phyloP scores from a whole-genome alignment of 768 basidiomycete species.

The Porpolomopsis calyptriformis region DNA sequence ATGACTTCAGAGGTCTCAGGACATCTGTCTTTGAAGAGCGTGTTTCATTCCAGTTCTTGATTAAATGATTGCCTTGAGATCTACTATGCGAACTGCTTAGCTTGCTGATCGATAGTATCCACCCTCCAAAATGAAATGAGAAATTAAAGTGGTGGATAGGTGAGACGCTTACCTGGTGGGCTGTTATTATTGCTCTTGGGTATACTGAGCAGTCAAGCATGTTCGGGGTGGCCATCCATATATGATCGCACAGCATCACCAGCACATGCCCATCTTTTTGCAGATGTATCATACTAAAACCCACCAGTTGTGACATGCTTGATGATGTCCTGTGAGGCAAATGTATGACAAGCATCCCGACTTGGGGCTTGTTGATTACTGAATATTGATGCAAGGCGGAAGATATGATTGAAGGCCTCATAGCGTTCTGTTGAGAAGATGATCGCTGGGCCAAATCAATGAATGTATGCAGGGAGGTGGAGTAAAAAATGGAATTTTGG shows the following conservation, averaged over 20 bases:
- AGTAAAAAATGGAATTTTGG: conserved; percentile 24
- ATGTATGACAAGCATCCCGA: conserved; percentile 20
- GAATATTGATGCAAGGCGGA: conserved; percentile 23
- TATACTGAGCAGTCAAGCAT: background rate
- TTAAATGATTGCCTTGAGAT: background rate
- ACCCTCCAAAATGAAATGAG: background rate
- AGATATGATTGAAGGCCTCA: conserved; percentile 31
- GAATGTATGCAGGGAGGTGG: conserved; percentile 20
- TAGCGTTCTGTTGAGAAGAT: conserved; percentile 27
- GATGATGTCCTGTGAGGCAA: conserved; percentile 19
- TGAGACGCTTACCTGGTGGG: background rate
- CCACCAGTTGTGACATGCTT: conserved; percentile 26
- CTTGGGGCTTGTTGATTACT: conserved; percentile 29
- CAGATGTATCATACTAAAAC: conserved; percentile 14
- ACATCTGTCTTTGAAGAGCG: background rate
- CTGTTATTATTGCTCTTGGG: background rate
- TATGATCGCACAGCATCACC: background rate
- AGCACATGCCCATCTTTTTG: background rate
- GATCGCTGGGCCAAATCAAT: conserved; percentile 24
- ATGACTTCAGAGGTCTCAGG: background rate
- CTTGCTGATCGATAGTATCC: background rate
- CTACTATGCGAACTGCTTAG: background rate
- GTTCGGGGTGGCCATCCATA: background rate
- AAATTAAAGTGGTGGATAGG: background rate
- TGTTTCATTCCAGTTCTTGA: background rate